Evolutionary conservation across 495 filamentous ascomycete genomes (phyloP).

Genomic region (Xylaria flabelliformis): DNA sequence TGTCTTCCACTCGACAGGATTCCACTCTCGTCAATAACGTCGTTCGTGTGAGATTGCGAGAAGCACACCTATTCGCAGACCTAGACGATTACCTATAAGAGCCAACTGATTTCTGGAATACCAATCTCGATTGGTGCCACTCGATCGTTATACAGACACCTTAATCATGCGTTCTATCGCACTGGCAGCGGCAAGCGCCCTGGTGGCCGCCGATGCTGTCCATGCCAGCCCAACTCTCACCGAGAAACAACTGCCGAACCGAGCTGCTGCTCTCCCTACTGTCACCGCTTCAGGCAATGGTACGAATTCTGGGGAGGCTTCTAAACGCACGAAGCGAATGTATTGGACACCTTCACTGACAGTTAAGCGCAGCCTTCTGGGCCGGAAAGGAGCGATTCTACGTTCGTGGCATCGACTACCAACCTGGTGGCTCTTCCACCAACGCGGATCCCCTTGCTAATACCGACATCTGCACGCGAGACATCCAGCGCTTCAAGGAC

Average conservation of each 20-base stretch:
- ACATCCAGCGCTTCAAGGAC: constrained; percentile 82
- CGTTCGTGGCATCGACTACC: constrained; percentile 93
- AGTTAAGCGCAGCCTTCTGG: constrained; percentile 75
- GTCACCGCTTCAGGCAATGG: constrained; percentile 58
- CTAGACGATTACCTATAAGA: neutral
- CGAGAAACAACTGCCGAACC: constrained; percentile 63
- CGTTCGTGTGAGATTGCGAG: constrained; percentile 4
- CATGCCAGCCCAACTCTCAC: constrained; percentile 63
- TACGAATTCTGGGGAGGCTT: constrained; percentile 29
- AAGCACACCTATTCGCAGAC: neutral
- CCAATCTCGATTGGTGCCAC: neutral
- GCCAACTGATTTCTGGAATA: constrained; percentile 3
- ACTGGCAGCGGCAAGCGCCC: constrained; percentile 49
- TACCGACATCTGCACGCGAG: constrained; percentile 71
- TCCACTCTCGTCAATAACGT: constrained; percentile 31
- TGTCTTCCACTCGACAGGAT: constrained; percentile 23
- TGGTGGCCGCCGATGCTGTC: constrained; percentile 62
- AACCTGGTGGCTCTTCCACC: constrained; percentile 85
- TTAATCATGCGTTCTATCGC: constrained; percentile 60
- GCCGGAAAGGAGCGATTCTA: constrained; percentile 85
- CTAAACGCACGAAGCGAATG: neutral
- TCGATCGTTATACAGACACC: neutral
- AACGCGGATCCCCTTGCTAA: constrained; percentile 83
- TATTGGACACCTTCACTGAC: constrained; percentile 22
- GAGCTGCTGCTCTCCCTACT: constrained; percentile 47